Conservation (phyloP, 495 filamentous ascomycete species). For the Terfezia boudieri region DNA sequence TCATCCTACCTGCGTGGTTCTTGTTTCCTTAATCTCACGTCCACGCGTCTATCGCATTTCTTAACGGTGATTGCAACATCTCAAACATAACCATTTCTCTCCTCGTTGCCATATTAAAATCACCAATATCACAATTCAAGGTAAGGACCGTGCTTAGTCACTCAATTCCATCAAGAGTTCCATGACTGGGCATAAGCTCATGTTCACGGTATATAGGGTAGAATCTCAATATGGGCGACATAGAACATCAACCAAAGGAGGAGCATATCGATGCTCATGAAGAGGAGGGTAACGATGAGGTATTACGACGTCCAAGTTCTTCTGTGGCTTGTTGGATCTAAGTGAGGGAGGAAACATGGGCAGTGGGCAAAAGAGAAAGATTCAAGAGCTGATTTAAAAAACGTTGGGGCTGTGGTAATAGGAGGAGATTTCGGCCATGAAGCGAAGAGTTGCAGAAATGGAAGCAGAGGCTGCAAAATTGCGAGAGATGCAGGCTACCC, state of each 20-base stretch:
- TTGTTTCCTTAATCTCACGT: too few species aligned
- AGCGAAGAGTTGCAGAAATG: conserved; percentile 94
- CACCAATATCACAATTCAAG: too few species aligned
- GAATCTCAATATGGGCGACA: neutral
- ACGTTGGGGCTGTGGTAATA: conserved; percentile 15
- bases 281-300: conserved; percentile 16
- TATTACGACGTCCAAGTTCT: conserved; percentile 5
- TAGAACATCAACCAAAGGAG: conserved; percentile 1
- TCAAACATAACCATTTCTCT: too few species aligned
- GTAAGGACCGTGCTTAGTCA: too few species aligned
- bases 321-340: conserved; percentile 8
- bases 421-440: conserved; percentile 97
- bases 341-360: neutral
- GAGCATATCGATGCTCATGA: conserved; percentile 14
- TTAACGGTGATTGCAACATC: too few species aligned
- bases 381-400: neutral
- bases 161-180: too few species aligned
- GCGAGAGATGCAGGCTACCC: conserved; percentile 78
- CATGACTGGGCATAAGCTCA: too few species aligned
- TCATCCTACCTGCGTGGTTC: too few species aligned
- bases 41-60: too few species aligned
- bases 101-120: too few species aligned
- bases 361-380: neutral
- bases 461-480: conserved; percentile 93
- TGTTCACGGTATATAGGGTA: too few species aligned